phyloP scores from a whole-genome alignment of 1,139 yeast species.

The Yamadazyma mexicana region DNA sequence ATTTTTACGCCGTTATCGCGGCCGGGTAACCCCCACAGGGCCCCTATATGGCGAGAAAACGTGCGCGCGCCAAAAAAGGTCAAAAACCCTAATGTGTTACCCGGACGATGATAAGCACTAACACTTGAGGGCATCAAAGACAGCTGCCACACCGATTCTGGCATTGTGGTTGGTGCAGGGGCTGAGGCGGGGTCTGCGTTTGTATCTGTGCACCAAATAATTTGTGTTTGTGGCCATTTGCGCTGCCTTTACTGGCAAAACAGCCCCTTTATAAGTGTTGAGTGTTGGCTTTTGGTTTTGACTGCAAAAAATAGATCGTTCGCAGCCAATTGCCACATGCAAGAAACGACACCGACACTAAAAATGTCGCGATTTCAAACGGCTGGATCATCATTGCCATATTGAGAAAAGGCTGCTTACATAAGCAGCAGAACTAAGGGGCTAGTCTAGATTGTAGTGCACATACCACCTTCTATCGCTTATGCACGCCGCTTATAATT shows the following conservation, averaged over 20 bases:
- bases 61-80: constrained; percentile 1
- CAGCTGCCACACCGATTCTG: too few relatives aligned
- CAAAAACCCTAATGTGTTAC: constrained; percentile 4
- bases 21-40: too few relatives aligned
- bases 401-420: too few relatives aligned
- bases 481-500: not conserved
- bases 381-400: not conserved
- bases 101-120: not conserved
- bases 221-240: not conserved
- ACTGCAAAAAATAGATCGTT: not conserved
- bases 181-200: too few relatives aligned
- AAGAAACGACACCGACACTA: not conserved
- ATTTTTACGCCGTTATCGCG: too few relatives aligned
- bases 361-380: constrained; percentile 1
- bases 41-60: not conserved
- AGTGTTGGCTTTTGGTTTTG: not conserved
- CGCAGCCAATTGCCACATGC: not conserved
- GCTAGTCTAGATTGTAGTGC: not conserved
- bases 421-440: not conserved
- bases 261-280: too few relatives aligned
- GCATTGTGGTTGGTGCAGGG: too few relatives aligned
- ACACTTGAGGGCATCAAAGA: not conserved
- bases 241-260: too few relatives aligned
- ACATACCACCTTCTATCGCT: not conserved
- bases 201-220: too few relatives aligned